Conservation (phyloP, 75 land plant genomes). For the Pinus taeda region DNA sequence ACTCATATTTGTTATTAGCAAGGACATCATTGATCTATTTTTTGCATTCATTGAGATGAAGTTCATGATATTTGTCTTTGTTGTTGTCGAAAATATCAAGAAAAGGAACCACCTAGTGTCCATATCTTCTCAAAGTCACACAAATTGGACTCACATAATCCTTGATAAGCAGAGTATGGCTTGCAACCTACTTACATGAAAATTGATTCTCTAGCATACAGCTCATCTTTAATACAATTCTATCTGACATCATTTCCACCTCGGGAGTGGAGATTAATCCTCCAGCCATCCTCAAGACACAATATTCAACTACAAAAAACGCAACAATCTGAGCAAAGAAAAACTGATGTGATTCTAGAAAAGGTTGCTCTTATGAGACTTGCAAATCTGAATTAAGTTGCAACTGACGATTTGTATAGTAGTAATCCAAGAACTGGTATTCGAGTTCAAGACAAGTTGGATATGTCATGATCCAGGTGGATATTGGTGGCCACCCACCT, state of each 20-base stretch:
- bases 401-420: conserved; percentile 83
- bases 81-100: conserved; percentile 82
- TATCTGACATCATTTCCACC: conserved; percentile 91
- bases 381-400: conserved; percentile 55
- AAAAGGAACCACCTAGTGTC: conserved; percentile 67
- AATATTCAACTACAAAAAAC: conserved; percentile 93
- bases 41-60: conserved; percentile 82
- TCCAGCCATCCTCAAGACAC: conserved; percentile 41
- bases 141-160: conserved; percentile 88
- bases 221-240: conserved; percentile 74
- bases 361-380: no score
- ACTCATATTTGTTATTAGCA: conserved; percentile 86
- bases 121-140: conserved; percentile 73
- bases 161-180: conserved; percentile 79
- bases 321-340: conserved; percentile 96
- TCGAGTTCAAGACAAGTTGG: conserved; percentile 74
- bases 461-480: no score
- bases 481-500: no score
- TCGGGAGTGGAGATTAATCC: conserved; percentile 39
- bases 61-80: conserved; percentile 92
- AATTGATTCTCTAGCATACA: conserved; percentile 77
- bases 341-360: conserved; percentile 59
- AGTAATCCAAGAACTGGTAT: conserved; percentile 79
- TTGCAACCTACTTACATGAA: conserved; percentile 73
- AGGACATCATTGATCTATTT: conserved; percentile 68